Evolutionary conservation across 2,329 filamentous ascomycete species (phyloP).

Genomic region (Colletotrichum sp.): DNA sequence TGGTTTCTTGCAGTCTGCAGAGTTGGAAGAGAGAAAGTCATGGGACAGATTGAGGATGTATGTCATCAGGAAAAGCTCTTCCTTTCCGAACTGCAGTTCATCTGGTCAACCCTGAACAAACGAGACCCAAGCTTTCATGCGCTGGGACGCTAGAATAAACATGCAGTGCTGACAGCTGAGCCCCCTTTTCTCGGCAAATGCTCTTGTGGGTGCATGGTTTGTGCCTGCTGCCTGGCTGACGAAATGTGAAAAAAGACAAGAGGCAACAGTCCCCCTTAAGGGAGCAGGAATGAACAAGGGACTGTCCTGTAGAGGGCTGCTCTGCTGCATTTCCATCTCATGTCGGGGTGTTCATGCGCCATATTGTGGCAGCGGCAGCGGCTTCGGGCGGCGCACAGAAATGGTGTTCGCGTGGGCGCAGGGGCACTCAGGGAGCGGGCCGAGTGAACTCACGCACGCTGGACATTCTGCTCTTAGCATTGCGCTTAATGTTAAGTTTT

Average conservation of each 20-base stretch:
- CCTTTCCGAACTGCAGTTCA: background rate
- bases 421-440: background rate
- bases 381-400: background rate
- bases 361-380: background rate
- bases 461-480: background rate
- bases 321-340: slow-evolving; percentile 1
- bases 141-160: background rate
- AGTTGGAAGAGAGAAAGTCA: background rate
- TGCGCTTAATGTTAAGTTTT: background rate
- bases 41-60: background rate
- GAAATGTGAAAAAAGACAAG: background rate
- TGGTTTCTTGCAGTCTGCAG: background rate
- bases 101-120: background rate
- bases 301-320: background rate
- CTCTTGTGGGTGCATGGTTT: background rate
- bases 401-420: background rate
- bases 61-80: background rate
- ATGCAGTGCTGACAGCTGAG: background rate
- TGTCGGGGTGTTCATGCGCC: slow-evolving; percentile 3
- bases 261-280: background rate
- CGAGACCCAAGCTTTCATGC: background rate
- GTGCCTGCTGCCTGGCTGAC: background rate
- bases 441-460: background rate
- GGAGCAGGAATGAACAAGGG: background rate
- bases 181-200: background rate